phyloP scores from a whole-genome alignment of 1,139 yeast genomes.

The Yamadazyma jaroonii region DNA sequence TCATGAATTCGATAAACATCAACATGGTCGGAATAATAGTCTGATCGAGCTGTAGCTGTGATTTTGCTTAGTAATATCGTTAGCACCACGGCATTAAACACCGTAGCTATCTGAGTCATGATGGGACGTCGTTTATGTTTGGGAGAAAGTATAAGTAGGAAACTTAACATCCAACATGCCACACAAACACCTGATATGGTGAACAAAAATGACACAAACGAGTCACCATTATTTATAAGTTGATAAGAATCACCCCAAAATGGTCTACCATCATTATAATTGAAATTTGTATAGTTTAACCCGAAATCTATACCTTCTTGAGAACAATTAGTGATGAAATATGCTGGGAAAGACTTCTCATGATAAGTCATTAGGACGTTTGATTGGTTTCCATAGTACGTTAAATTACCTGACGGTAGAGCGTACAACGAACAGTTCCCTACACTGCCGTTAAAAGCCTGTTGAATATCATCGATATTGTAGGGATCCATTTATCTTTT shows the following conservation, averaged over 20 bases:
- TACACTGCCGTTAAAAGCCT: constrained; percentile 15
- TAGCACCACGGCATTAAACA: constrained; percentile 41
- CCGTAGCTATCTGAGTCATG: constrained; percentile 43
- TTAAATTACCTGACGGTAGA: constrained; percentile 29
- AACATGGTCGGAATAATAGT: constrained; percentile 36
- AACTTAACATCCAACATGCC: constrained; percentile 53
- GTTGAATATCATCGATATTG: background rate
- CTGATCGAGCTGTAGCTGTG: constrained; percentile 30
- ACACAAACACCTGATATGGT: constrained; percentile 43
- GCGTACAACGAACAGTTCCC: constrained; percentile 41
- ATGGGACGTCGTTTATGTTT: constrained; percentile 46
- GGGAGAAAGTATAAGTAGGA: constrained; percentile 45
- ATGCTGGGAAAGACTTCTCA: constrained; percentile 29
- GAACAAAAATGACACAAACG: constrained; percentile 44
- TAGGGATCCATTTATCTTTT: no score
- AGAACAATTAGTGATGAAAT: constrained; percentile 43
- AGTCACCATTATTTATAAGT: constrained; percentile 34
- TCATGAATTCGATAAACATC: constrained; percentile 34
- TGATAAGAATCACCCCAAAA: constrained; percentile 4
- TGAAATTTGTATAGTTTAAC: background rate
- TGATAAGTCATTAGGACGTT: background rate
- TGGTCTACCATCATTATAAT: background rate
- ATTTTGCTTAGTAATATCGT: constrained; percentile 40
- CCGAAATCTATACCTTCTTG: constrained; percentile 7
- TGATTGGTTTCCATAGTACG: constrained; percentile 14